Conservation (phyloP, 2,329 filamentous ascomycete genomes). For the Aspergillus sojae region DNA sequence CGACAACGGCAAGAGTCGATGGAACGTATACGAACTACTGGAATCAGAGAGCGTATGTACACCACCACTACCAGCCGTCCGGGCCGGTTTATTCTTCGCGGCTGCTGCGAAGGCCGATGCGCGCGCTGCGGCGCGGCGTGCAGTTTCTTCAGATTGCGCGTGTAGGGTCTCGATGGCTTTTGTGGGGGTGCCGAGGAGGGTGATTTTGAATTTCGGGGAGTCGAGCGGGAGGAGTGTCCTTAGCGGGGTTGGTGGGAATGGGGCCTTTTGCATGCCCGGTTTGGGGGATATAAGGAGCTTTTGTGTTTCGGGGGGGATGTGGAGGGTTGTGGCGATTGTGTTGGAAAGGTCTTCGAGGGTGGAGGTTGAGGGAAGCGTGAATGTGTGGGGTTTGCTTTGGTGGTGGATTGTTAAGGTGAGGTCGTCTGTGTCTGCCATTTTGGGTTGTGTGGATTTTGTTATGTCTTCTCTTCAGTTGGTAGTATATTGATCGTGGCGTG, state of each 20-base stretch:
- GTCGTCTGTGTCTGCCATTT: neutral
- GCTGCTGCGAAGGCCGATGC: conserved; percentile 28
- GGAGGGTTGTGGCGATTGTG: conserved; percentile 36
- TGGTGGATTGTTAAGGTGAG: conserved; percentile 56
- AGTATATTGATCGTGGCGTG: neutral
- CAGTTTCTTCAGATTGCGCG: conserved; percentile 33
- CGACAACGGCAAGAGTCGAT: conserved; percentile 71
- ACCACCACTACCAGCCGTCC: conserved; percentile 18
- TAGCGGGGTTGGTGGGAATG: conserved; percentile 44
- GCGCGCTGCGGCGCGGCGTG: conserved; percentile 34
- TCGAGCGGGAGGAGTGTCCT: conserved; percentile 33
- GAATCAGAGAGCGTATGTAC: conserved; percentile 33
- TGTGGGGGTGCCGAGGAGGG: conserved; percentile 47
- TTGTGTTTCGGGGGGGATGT: conserved; percentile 46
- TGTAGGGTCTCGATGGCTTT: conserved; percentile 48
- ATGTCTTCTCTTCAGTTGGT: neutral
- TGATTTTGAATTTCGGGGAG: conserved; percentile 49
- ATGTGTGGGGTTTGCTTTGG: conserved; percentile 54
- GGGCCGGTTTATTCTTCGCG: conserved; percentile 17
- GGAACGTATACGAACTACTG: conserved; percentile 77
- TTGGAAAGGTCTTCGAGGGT: conserved; percentile 52
- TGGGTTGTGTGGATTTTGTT: neutral
- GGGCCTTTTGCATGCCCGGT: conserved; percentile 49
- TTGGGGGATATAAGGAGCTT: conserved; percentile 52
- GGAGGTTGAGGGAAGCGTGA: conserved; percentile 52